Base-by-base conservation (phyloP, 352 stramenopile species). In the Phytophthora pini region DNA sequence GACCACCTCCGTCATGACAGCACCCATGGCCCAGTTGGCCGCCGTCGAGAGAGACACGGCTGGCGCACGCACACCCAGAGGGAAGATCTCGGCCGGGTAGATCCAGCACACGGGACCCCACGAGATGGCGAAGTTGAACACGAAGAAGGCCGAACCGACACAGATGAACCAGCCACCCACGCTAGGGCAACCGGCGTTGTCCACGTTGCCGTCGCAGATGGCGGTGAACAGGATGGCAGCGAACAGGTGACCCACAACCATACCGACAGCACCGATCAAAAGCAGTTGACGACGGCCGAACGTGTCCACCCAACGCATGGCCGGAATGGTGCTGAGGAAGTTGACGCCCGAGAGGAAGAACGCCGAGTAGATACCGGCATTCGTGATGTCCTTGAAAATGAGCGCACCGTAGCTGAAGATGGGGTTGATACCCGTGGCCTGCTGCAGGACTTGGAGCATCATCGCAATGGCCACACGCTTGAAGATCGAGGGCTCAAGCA, bases 191-290 rank as follows among this genome's bases (percentile, higher is more conserved):
- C 43, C 43, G 45, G 45, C 45, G 26, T 38, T 38, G n/a, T 68
- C 62, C 8, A 79, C 40, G 39, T 80, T 64, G 27, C 70, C 52
- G 38, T 76, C 47, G 49, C 75, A 87, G 24, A 68, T 76, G n/a
- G 41, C 47, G 4, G 53, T 67, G 56, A 89, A 76, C 17, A 80
- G 51, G 40, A 84, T 75, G 29, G 56, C 74, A 0, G 54, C 52
- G 15, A 68, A 68, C 22, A 76, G n/a, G 62, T 87, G 79, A 12
- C 71, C 79, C 15, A 85, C 8, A 8, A 72, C 49, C 75, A 89
- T 88, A 10, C 79, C 71, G 7, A 82, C 44, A 9, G 36, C 67
- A 3, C 74, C 80, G 29, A 84, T 51, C 15, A 88, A 39, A 17
- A 87, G 53, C 38, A 88, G 24, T 13, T 38, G 36, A 29, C 69